Evolutionary conservation across 2,329 filamentous ascomycete species (phyloP).

Genomic region (Fusarium neocosmosporiellum): DNA sequence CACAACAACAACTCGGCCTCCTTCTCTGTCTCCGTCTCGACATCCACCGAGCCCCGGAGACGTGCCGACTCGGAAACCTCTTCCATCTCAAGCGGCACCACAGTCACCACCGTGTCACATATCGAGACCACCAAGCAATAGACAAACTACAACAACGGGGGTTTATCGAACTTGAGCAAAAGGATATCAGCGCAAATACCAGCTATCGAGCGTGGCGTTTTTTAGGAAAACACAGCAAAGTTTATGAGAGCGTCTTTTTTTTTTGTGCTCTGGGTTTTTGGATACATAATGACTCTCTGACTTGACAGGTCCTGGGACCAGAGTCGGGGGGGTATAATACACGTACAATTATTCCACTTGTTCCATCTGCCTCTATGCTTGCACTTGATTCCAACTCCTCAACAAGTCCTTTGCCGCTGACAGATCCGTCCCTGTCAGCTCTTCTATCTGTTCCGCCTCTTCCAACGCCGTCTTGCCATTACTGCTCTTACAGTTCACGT

Average conservation of each 20-base stretch:
- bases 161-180: not conserved
- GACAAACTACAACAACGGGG: not conserved
- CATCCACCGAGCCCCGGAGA: not conserved
- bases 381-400: not conserved
- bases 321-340: not conserved
- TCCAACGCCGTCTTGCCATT: not conserved
- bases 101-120: conserved; percentile 35
- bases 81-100: conserved; percentile 39
- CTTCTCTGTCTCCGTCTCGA: conserved; percentile 13
- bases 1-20: conserved; percentile 30
- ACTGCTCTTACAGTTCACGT: not conserved
- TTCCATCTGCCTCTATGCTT: not conserved
- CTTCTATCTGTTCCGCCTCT: not conserved
- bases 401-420: not conserved
- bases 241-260: not conserved
- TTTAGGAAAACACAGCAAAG: conserved; percentile 20
- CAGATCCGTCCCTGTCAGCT: not conserved
- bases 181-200: not conserved
- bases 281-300: not conserved
- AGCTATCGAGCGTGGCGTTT: conserved; percentile 31
- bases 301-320: not conserved
- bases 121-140: conserved; percentile 39
- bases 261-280: not conserved
- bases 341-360: not conserved
- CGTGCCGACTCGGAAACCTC: conserved; percentile 36